These are phyloP conservation scores for Emmonsia crescens DNA, from an alignment of 2,329 filamentous ascomycete genomes.

Conservation along the genomic window DNA sequence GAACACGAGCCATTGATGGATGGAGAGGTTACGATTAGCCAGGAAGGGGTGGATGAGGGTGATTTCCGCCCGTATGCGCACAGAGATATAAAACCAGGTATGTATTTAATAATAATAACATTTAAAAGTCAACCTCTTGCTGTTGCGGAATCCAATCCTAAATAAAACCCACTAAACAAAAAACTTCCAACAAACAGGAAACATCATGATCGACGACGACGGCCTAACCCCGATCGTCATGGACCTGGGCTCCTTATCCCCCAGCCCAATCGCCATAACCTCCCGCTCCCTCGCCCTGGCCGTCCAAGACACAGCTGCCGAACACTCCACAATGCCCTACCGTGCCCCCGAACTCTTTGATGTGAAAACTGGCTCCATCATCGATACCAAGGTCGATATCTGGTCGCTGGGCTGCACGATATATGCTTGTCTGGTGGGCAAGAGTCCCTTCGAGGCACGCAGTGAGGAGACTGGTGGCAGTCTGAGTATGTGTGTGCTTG, in stretches of 20 bases:
- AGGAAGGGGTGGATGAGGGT: slow-evolving; percentile 58
- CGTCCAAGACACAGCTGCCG: slow-evolving; percentile 86
- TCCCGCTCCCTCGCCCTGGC: slow-evolving; percentile 82
- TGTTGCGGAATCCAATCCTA: too few species aligned
- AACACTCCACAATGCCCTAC: slow-evolving; percentile 98
- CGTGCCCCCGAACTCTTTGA: slow-evolving; percentile 96
- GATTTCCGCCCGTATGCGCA: slow-evolving; percentile 76
- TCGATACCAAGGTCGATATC: slow-evolving; percentile 96
- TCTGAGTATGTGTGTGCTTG: slow-evolving; percentile 80
- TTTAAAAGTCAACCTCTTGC: too few species aligned
- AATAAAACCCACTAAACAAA: too few species aligned
- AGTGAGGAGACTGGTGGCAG: slow-evolving; percentile 94
- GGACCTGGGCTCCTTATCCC: slow-evolving; percentile 87
- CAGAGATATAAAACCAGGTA: slow-evolving; percentile 93
- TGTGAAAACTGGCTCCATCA: slow-evolving; percentile 80
- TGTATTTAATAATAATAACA: too few species aligned
- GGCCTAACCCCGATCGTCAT: slow-evolving; percentile 85
- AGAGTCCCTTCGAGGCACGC: slow-evolving; percentile 91
- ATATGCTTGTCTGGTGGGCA: slow-evolving; percentile 91
- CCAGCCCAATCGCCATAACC: slow-evolving; percentile 78
- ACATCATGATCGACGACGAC: slow-evolving; percentile 96
- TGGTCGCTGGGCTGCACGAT: slow-evolving; percentile 97
- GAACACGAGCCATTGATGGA: slow-evolving; percentile 80
- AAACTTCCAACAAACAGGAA: too few species aligned
- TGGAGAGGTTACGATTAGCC: slow-evolving; percentile 56